Evolutionary conservation across 1,139 yeast genomes (phyloP), one percentile per base, ranked within the genome.

Genomic region (Debaryomyces robertsiae): DNA sequence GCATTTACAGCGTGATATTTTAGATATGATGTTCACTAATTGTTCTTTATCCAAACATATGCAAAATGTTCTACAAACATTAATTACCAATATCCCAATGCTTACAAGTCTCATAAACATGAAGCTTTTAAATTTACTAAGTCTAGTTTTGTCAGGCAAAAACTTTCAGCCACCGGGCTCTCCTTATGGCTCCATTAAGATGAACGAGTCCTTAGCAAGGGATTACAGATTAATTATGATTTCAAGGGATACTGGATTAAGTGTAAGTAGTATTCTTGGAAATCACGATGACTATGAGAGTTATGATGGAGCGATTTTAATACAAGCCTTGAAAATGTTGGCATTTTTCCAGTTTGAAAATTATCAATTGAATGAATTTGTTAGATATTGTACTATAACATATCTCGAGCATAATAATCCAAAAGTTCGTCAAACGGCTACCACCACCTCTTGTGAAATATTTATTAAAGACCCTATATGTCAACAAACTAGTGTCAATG

Each of bases 91-190:
- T 47, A 83, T 93, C 9, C 97, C 97, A 0, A 87, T 96, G 0
- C 67, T 93, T 27, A 86, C 86, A 32, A 79, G 80, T 9, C 73
- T 82, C 6, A 84, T 91, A 17, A 84, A 87, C 53, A 83, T 81
- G 40, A 79, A 86, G 45, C 65, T 90, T 16, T 69, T 93, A 39
- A 85, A 86, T 49, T 69, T 84, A n/a, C 69, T 89, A 27, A 84
- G 94, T 49, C 70, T 75, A 44, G 87, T 87, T n/a, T 68, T 90
- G 32, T 83, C 95, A 2, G 98, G 98, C 1, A 82, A 82, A 45
- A 79, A 80, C 10, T 91, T 86, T 58, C 81, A 78, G 43, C 88
- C 88, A 14, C 97, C 97, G 0, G 98, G 98, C 0, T 81, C 95
- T 7, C 97, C 97, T 2, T 80, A 77, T 47, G 79, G 82, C n/a